Conservation (phyloP, 169 alveolate genomes). For the Plasmodium vivax region DNA sequence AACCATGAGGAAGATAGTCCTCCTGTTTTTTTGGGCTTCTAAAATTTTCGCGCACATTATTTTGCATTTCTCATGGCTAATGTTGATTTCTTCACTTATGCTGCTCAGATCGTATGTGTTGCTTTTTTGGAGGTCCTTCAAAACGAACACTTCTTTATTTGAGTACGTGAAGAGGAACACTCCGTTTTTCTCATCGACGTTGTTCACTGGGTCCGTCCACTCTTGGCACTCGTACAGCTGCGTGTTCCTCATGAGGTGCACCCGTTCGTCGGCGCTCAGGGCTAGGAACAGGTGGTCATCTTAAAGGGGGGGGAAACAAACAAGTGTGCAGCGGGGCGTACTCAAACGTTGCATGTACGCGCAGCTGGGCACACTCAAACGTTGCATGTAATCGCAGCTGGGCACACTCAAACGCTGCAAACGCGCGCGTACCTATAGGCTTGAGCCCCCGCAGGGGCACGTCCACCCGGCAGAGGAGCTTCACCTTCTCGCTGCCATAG, state of each 20-base stretch:
- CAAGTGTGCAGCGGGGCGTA: background rate
- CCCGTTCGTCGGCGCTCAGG: slow-evolving; percentile 21
- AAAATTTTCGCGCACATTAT: slow-evolving; percentile 69
- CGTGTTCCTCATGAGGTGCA: slow-evolving; percentile 9
- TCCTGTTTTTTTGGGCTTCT: slow-evolving; percentile 20
- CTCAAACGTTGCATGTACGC: background rate
- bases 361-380: background rate
- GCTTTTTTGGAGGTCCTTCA: slow-evolving; percentile 25
- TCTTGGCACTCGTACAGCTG: slow-evolving; percentile 27
- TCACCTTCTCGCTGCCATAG: slow-evolving; percentile 43
- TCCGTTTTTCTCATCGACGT: slow-evolving; percentile 59
- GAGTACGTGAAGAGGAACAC: slow-evolving; percentile 36
- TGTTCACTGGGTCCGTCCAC: slow-evolving; percentile 5
- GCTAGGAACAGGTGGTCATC: slow-evolving; percentile 11
- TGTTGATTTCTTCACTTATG: slow-evolving; percentile 35
- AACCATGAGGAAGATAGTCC: slow-evolving; percentile 48
- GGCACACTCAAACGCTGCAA: background rate
- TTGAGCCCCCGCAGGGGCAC: background rate
- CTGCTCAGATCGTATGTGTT: slow-evolving; percentile 7
- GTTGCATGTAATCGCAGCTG: background rate
- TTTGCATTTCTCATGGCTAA: slow-evolving; percentile 22
- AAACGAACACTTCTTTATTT: slow-evolving; percentile 38
- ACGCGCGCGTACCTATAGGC: slow-evolving; percentile 10
- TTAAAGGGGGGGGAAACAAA: background rate
- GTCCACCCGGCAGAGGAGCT: background rate